A percentile compares a stretch with the other conserved stretches of the same genome.
These are phyloP conservation scores for Spathaspora girioi DNA, from an alignment of 805 yeast species.

Conservation along the genomic window DNA sequence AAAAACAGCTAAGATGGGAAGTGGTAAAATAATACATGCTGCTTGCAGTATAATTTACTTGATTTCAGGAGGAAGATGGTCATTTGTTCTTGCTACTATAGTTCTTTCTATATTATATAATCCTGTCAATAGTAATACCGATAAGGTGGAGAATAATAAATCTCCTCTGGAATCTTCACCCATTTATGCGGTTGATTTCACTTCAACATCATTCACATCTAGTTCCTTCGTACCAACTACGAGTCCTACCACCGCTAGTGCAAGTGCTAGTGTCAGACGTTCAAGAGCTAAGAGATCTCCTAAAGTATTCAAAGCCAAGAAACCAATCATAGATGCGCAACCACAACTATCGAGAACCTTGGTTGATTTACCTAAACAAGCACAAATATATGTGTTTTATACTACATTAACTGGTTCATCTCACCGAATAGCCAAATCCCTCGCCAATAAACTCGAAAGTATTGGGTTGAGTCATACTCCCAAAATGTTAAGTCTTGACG, in stretches of 20 bases:
- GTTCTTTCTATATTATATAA: constrained; percentile 10
- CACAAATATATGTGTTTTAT: constrained; percentile 68
- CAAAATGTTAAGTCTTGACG: constrained; percentile 66
- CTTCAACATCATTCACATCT: constrained; percentile 26
- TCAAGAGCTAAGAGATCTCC: constrained; percentile 30
- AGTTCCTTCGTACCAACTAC: not conserved
- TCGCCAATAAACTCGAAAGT: constrained; percentile 37
- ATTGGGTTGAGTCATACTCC: constrained; percentile 37
- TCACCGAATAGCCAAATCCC: constrained; percentile 57
- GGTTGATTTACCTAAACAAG: constrained; percentile 38
- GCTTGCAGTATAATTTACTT: constrained; percentile 27
- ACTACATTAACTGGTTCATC: constrained; percentile 86
- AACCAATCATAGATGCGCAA: constrained; percentile 15
- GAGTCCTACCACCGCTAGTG: constrained; percentile 15
- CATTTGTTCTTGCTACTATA: constrained; percentile 24
- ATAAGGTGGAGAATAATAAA: not conserved
- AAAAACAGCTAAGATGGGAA: not conserved
- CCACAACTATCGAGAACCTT: constrained; percentile 39
- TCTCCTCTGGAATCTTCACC: constrained; percentile 20
- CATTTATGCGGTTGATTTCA: constrained; percentile 41
- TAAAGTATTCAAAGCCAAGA: constrained; percentile 39
- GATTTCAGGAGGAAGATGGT: constrained; percentile 41
- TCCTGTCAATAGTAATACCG: not conserved
- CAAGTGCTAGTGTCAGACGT: constrained; percentile 16
- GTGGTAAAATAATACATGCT: constrained; percentile 12